Evolutionary conservation across 2,329 filamentous ascomycete species (phyloP).

Genomic region (Gaeumannomyces sp.): DNA sequence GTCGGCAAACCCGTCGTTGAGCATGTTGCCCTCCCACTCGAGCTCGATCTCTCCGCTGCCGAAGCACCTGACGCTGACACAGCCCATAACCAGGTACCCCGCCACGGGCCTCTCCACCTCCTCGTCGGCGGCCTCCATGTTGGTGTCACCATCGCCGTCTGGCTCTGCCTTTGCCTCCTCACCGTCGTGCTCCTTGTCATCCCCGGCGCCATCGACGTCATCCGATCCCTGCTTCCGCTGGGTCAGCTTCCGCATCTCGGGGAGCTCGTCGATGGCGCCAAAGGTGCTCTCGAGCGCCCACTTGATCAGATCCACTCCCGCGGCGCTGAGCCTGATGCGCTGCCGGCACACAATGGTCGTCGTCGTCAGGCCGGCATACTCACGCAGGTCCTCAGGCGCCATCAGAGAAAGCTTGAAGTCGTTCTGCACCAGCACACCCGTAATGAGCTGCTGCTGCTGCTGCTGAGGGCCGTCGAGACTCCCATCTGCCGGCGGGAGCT

Average conservation of each 20-base stretch:
- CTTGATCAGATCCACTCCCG: slow-evolving; percentile 82
- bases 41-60: slow-evolving; percentile 76
- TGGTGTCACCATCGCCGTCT: slow-evolving; percentile 26
- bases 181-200: not conserved
- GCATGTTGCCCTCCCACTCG: slow-evolving; percentile 96
- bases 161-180: slow-evolving; percentile 19
- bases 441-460: slow-evolving; percentile 51
- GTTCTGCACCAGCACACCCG: slow-evolving; percentile 90
- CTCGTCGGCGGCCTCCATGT: slow-evolving; percentile 38
- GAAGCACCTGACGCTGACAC: slow-evolving; percentile 73
- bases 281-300: slow-evolving; percentile 96
- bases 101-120: slow-evolving; percentile 60
- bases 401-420: slow-evolving; percentile 97
- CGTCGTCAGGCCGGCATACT: slow-evolving; percentile 94
- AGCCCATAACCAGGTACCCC: slow-evolving; percentile 78
- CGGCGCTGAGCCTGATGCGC: slow-evolving; percentile 78
- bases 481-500: slow-evolving; percentile 15
- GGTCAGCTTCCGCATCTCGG: slow-evolving; percentile 42
- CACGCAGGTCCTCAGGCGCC: slow-evolving; percentile 90
- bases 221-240: slow-evolving; percentile 29
- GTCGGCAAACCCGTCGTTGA: slow-evolving; percentile 97
- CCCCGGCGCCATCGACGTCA: slow-evolving; percentile 6
- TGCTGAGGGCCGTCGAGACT: not conserved
- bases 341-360: slow-evolving; percentile 93
- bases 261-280: slow-evolving; percentile 69